phyloP scores from a whole-genome alignment of 495 filamentous ascomycete species.

The Podospora pseudoanserina region DNA sequence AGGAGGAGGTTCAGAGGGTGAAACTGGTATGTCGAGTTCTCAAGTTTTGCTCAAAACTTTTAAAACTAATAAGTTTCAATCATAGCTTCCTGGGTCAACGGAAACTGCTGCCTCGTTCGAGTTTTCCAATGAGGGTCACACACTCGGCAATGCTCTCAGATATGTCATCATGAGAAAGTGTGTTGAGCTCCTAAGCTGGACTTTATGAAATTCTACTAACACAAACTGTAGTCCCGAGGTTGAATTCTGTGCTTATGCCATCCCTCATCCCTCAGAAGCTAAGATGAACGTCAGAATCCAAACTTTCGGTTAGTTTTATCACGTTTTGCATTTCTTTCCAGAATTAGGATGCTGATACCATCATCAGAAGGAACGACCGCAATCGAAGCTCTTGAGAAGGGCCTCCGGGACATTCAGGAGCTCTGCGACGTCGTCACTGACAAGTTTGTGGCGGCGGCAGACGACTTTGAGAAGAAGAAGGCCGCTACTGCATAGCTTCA shows the following conservation, averaged over 20 bases:
- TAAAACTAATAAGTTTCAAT: neutral
- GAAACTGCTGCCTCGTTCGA: conserved; percentile 73
- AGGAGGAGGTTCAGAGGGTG: conserved; percentile 32
- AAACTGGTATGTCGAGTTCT: conserved; percentile 30
- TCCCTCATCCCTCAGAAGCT: conserved; percentile 90
- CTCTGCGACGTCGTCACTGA: conserved; percentile 88
- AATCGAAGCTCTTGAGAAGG: conserved; percentile 81
- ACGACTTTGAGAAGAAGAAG: conserved; percentile 48
- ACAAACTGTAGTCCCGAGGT: conserved; percentile 67
- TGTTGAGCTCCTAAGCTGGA: neutral
- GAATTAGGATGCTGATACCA: neutral
- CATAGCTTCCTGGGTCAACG: conserved; percentile 65
- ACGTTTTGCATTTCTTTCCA: neutral
- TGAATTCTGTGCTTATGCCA: conserved; percentile 97
- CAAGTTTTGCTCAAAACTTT: conserved; percentile 1
- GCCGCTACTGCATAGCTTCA: conserved; percentile 26
- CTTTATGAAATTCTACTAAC: conserved; percentile 7
- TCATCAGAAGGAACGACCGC: conserved; percentile 70
- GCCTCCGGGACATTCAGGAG: conserved; percentile 79
- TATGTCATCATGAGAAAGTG: conserved; percentile 99
- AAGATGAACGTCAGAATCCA: conserved; percentile 98
- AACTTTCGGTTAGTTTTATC: conserved; percentile 71
- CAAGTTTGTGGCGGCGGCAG: conserved; percentile 67
- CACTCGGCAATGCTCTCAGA: conserved; percentile 86
- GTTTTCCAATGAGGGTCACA: conserved; percentile 89